Conservation (phyloP, 2,329 filamentous ascomycete genomes). For the Pseudophaeomoniella oleicola region DNA sequence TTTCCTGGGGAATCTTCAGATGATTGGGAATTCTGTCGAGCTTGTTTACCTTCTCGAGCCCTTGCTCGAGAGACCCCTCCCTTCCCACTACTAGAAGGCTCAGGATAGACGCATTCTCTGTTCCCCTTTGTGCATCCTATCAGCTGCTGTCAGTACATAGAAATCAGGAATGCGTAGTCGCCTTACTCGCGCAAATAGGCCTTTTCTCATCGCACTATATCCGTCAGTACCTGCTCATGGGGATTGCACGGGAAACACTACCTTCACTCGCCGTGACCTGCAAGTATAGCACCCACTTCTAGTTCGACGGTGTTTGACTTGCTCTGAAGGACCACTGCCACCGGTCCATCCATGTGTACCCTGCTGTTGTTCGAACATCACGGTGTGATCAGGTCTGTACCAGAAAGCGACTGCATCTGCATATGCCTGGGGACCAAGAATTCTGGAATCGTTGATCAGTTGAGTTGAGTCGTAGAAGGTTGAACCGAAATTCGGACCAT, state of each 20-base stretch:
- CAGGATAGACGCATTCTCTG: slow-evolving; percentile 87
- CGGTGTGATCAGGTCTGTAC: slow-evolving; percentile 20
- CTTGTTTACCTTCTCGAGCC: slow-evolving; percentile 3
- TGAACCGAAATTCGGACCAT: background rate
- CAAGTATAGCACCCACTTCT: slow-evolving; percentile 92
- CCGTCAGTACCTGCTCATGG: slow-evolving; percentile 1
- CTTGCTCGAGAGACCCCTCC: slow-evolving; percentile 9
- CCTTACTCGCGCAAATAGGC: slow-evolving; percentile 59
- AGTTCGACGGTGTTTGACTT: slow-evolving; percentile 84
- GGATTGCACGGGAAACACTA: slow-evolving; percentile 12
- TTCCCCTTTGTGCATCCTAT: slow-evolving; percentile 79
- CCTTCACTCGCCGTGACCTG: slow-evolving; percentile 71
- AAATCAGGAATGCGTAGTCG: slow-evolving; percentile 18
- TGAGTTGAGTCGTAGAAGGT: background rate
- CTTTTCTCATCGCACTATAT: slow-evolving; percentile 74
- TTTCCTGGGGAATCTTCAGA: too few relatives aligned
- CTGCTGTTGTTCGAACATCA: slow-evolving; percentile 17
- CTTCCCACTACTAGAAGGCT: slow-evolving; percentile 34
- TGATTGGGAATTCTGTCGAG: background rate
- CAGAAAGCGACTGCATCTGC: slow-evolving; percentile 28
- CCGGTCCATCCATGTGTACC: slow-evolving; percentile 5
- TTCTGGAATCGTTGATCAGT: slow-evolving; percentile 6
- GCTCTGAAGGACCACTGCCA: slow-evolving; percentile 32
- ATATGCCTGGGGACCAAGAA: slow-evolving; percentile 15
- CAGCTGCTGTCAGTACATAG: slow-evolving; percentile 4